Evolutionary conservation across 768 basidiomycete species (phyloP).

Genomic region (Leccinum imitatum): DNA sequence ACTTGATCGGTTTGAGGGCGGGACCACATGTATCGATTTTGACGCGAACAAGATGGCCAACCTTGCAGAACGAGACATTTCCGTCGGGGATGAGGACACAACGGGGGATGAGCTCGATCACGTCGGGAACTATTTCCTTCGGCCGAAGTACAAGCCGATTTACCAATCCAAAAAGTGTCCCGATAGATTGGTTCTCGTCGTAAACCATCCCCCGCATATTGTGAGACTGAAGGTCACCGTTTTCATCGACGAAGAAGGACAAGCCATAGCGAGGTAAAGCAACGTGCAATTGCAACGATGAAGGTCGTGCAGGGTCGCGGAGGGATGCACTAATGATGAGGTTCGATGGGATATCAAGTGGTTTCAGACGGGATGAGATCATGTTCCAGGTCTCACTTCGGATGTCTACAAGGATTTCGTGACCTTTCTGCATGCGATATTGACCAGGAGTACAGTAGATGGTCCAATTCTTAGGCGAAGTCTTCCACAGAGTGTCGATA

Average conservation of each 20-base stretch:
- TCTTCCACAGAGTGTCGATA: slow-evolving; percentile 16
- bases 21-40: slow-evolving; percentile 2
- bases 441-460: slow-evolving; percentile 8
- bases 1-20: slow-evolving; percentile 9
- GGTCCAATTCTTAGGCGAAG: slow-evolving; percentile 22
- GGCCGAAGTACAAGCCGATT: slow-evolving; percentile 40
- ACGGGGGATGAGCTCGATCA: slow-evolving; percentile 1
- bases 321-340: slow-evolving; percentile 17
- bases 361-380: slow-evolving; percentile 16
- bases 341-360: slow-evolving; percentile 11
- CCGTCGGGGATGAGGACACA: slow-evolving; percentile 41
- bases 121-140: not conserved
- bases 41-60: slow-evolving; percentile 13
- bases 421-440: slow-evolving; percentile 1
- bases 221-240: slow-evolving; percentile 35
- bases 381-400: slow-evolving; percentile 24
- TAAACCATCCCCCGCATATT: slow-evolving; percentile 42
- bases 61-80: not conserved
- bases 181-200: slow-evolving; percentile 38
- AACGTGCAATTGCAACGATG: slow-evolving; percentile 21
- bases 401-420: slow-evolving; percentile 22
- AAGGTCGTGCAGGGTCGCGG: not conserved
- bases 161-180: slow-evolving; percentile 45
- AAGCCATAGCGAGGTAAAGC: slow-evolving; percentile 40
- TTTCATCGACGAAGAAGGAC: slow-evolving; percentile 36